Evolutionary conservation across 2,329 filamentous ascomycete species (phyloP).

Genomic region (Aspergillus thermomutatus): DNA sequence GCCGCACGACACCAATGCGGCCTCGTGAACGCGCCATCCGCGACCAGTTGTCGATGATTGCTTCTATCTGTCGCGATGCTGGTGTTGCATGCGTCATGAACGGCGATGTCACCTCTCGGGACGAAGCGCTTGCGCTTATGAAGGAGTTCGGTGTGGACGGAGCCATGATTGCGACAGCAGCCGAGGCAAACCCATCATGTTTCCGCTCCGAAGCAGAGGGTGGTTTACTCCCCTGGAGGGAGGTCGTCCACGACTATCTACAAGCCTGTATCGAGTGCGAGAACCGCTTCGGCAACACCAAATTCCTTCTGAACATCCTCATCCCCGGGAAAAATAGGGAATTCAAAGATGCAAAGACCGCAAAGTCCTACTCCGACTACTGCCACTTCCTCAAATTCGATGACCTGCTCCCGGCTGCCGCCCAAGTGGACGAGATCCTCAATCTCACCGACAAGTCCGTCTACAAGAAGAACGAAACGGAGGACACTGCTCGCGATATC

Average conservation of each 20-base stretch:
- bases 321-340: slow-evolving; percentile 72
- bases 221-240: slow-evolving; percentile 68
- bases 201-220: slow-evolving; percentile 70
- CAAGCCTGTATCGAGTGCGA: slow-evolving; percentile 69
- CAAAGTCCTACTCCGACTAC: slow-evolving; percentile 68
- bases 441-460: slow-evolving; percentile 27
- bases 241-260: slow-evolving; percentile 75
- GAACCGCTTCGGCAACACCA: slow-evolving; percentile 89
- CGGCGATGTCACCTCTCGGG: slow-evolving; percentile 76
- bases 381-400: slow-evolving; percentile 65
- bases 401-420: slow-evolving; percentile 62
- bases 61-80: slow-evolving; percentile 71
- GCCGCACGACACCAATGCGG: slow-evolving; percentile 93
- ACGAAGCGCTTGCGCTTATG: slow-evolving; percentile 69
- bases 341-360: slow-evolving; percentile 60
- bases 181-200: slow-evolving; percentile 86
- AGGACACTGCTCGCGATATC: slow-evolving; percentile 17
- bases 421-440: slow-evolving; percentile 61
- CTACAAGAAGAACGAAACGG: slow-evolving; percentile 10
- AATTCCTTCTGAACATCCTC: slow-evolving; percentile 81
- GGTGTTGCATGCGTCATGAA: slow-evolving; percentile 96
- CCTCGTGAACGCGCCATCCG: slow-evolving; percentile 84
- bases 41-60: slow-evolving; percentile 80
- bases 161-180: slow-evolving; percentile 93
- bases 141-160: slow-evolving; percentile 82